A percentile compares a stretch with the other conserved stretches of the same genome.
Conservation (phyloP, 2,329 filamentous ascomycete genomes). For the Fusarium stilboides region DNA sequence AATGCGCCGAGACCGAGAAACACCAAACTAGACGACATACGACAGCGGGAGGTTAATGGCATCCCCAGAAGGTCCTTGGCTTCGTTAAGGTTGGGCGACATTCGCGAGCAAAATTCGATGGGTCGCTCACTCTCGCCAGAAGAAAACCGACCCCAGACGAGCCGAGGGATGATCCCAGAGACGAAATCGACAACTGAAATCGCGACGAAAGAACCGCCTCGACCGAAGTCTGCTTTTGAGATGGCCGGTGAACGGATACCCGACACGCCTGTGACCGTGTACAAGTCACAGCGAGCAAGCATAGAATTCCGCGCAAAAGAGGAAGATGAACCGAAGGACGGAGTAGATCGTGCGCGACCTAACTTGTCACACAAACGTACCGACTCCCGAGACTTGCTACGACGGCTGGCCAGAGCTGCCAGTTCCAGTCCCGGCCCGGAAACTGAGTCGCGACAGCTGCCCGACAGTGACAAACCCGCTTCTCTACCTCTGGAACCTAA, state of each 20-base stretch:
- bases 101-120: constrained; percentile 65
- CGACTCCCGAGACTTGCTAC: constrained; percentile 66
- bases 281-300: constrained; percentile 48
- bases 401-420: constrained; percentile 64
- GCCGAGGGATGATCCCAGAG: constrained; percentile 36
- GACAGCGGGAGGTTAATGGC: constrained; percentile 60
- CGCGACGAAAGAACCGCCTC: constrained; percentile 37
- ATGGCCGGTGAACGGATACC: constrained; percentile 54
- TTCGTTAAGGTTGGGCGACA: constrained; percentile 67
- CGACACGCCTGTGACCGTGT: constrained; percentile 61
- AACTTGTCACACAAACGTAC: constrained; percentile 46
- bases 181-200: constrained; percentile 16
- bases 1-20: constrained; percentile 55
- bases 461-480: constrained; percentile 32
- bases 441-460: constrained; percentile 37
- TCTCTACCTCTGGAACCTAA: constrained; percentile 30
- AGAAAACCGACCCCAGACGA: constrained; percentile 53
- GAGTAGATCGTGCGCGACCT: constrained; percentile 36
- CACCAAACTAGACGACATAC: constrained; percentile 66
- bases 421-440: constrained; percentile 61
- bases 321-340: constrained; percentile 20
- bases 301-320: constrained; percentile 21
- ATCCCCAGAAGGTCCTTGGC: constrained; percentile 64
- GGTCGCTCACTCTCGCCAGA: constrained; percentile 62
- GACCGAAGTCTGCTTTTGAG: constrained; percentile 49